Percentiles rank a stretch among this genome's conserved stretches.
Conservation (phyloP, 768 basidiomycete genomes). For the Dendrothele bispora region DNA sequence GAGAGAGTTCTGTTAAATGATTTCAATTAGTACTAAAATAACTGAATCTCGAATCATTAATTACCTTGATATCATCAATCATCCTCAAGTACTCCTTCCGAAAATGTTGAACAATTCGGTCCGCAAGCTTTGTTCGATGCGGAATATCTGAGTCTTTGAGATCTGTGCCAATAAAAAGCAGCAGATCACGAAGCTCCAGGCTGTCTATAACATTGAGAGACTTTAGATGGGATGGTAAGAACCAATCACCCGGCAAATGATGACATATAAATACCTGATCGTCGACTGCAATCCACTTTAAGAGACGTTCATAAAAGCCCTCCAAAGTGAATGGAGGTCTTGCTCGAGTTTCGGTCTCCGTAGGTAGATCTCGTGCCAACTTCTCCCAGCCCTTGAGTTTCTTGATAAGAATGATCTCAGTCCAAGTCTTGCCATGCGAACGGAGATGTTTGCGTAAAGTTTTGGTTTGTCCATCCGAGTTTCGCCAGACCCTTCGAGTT, state of each 20-base stretch:
- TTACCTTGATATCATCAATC: slow-evolving; percentile 22
- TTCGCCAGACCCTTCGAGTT: slow-evolving; percentile 15
- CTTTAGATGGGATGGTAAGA: no score
- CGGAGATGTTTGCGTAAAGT: slow-evolving; percentile 14
- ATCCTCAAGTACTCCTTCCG: slow-evolving; percentile 19
- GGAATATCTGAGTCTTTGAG: slow-evolving; percentile 30
- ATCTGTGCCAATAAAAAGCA: slow-evolving; percentile 24
- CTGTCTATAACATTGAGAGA: slow-evolving; percentile 37
- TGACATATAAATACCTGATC: slow-evolving; percentile 17
- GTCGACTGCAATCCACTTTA: slow-evolving; percentile 22
- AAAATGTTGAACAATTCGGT: slow-evolving; percentile 26
- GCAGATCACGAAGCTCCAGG: slow-evolving; percentile 29
- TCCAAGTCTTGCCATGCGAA: slow-evolving; percentile 10
- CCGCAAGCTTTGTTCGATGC: slow-evolving; percentile 29
- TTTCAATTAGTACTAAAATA: slow-evolving; percentile 9
- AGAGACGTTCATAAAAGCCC: slow-evolving; percentile 16
- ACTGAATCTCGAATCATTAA: slow-evolving; percentile 3
- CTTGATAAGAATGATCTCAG: slow-evolving; percentile 6
- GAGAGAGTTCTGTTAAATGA: slow-evolving; percentile 19
- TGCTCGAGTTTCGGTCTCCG: not conserved
- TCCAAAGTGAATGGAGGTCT: slow-evolving; percentile 10
- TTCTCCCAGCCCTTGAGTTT: slow-evolving; percentile 12
- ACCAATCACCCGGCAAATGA: no score
- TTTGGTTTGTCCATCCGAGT: slow-evolving; percentile 12
- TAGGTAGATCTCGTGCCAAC: not conserved